These are phyloP conservation scores for Aeschynomene evenia DNA, from an alignment of 306 rosid genomes.

Conservation along the genomic window DNA sequence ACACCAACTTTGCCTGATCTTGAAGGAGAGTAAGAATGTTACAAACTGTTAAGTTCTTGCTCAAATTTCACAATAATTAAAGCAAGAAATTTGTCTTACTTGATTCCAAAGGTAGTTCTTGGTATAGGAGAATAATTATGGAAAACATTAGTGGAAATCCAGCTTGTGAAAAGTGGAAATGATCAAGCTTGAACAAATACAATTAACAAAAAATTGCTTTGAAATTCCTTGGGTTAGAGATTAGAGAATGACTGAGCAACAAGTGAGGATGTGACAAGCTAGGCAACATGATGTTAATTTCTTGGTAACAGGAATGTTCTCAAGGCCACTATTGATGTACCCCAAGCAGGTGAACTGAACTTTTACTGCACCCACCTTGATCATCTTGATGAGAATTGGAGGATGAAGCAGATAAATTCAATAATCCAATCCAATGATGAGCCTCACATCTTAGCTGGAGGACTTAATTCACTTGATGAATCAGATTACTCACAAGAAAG, in stretches of 20 bases:
- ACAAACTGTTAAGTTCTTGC: not conserved
- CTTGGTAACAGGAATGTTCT: slow-evolving; percentile 63
- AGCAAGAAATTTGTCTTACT: slow-evolving; percentile 13
- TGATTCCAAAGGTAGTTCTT: slow-evolving; percentile 13
- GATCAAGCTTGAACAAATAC: not conserved
- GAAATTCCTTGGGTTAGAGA: slow-evolving; percentile 18
- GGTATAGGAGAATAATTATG: slow-evolving; percentile 3
- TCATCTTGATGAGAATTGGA: slow-evolving; percentile 81
- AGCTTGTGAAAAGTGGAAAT: slow-evolving; percentile 8
- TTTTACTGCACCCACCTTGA: slow-evolving; percentile 79
- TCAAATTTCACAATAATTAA: not conserved
- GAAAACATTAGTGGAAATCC: slow-evolving; percentile 30
- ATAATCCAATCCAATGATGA: slow-evolving; percentile 63
- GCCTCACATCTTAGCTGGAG: slow-evolving; percentile 78
- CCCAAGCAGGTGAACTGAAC: slow-evolving; percentile 67
- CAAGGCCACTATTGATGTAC: slow-evolving; percentile 80
- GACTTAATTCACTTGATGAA: slow-evolving; percentile 74
- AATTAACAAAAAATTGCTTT: not conserved
- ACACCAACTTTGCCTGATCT: not conserved
- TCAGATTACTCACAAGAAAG: slow-evolving; percentile 84
- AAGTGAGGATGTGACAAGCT: slow-evolving; percentile 25
- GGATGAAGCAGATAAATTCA: slow-evolving; percentile 83
- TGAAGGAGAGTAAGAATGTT: not conserved
- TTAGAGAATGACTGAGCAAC: slow-evolving; percentile 28
- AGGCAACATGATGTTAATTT: slow-evolving; percentile 27